Evolutionary conservation across 306 rosid species (phyloP), one percentile per base, ranked within the genome.

Genomic region (Dryas octopetala): DNA sequence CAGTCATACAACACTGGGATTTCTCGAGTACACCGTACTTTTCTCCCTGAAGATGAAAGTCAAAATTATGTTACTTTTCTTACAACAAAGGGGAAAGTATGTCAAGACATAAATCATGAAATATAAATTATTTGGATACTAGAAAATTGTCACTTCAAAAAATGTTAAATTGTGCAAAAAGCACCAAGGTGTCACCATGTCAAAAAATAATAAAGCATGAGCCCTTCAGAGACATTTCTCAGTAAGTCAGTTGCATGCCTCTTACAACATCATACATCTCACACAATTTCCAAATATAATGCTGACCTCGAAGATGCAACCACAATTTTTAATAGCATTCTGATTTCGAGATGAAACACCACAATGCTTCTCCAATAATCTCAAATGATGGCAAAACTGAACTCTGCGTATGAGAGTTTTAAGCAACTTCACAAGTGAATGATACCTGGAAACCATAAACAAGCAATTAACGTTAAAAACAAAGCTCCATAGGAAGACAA

Each of bases 301-400:
- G 69, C 79, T 70, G 76, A 92, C 93, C 92, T 88, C 59, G 79
- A 48, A 69, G n/a, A 62, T 75, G 73, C 81, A 82, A 81, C 77
- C 68, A 49, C 74, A 76, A 41, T 59, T 68, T 81, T 79, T 78
- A 47, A 3, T 11, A 51, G 70, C 50, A 68, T 80, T 52, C 62
- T 73, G 86, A 63, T 83, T 79, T 23, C 68, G 44, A 45, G 84
- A 81, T 63, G 76, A 78, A 80, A 64, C 81, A 70, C 12, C 81
- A 86, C 98, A 88, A 73, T 94, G 96, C 88, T 90, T 91, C 74
- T 83, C 87, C 85, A 91, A 78, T 74, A 94, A 81, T 82, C 87
- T 83, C 38, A 46, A 41, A 79, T 79, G 86, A 57, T 83, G 88
- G 85, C 90, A 89, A 76, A 63, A 67, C 47, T 19, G 85, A 71